These are phyloP conservation scores for Ceriops decandra DNA, from an alignment of 345 rosid genomes.

Conservation along the genomic window DNA sequence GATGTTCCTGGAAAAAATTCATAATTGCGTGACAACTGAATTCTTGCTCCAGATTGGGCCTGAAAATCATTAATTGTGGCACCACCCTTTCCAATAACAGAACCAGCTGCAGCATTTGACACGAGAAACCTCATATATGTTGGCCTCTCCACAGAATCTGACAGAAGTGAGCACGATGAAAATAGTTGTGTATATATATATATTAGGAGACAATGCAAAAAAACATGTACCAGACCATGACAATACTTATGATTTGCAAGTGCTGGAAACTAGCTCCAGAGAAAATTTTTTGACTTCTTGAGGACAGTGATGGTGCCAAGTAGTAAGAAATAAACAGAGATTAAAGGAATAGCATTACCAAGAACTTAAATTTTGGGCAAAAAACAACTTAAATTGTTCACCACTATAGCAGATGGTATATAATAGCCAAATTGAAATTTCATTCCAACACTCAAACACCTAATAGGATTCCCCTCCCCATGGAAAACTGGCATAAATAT, in stretches of 20 bases:
- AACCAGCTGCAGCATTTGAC: conserved; percentile 98
- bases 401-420: no score
- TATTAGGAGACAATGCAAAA: neutral
- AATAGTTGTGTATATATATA: neutral
- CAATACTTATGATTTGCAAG: neutral
- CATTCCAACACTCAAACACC: neutral
- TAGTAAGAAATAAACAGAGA: no score
- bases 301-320: no score
- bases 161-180: conserved; percentile 10
- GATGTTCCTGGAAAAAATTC: conserved; percentile 95
- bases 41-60: conserved; percentile 88
- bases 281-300: no score
- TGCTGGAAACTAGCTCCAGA: neutral
- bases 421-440: neutral
- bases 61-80: conserved; percentile 95
- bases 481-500: neutral
- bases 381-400: no score
- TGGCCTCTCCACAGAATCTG: conserved; percentile 75
- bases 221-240: neutral
- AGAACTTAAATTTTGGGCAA: no score
- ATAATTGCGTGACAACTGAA: conserved; percentile 89
- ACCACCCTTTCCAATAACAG: conserved; percentile 98
- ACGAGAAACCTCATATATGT: conserved; percentile 84
- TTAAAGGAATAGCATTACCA: no score
- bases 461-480: neutral